Base-by-base conservation (phyloP, 345 rosid species). In the Eucalyptus virginea region DNA sequence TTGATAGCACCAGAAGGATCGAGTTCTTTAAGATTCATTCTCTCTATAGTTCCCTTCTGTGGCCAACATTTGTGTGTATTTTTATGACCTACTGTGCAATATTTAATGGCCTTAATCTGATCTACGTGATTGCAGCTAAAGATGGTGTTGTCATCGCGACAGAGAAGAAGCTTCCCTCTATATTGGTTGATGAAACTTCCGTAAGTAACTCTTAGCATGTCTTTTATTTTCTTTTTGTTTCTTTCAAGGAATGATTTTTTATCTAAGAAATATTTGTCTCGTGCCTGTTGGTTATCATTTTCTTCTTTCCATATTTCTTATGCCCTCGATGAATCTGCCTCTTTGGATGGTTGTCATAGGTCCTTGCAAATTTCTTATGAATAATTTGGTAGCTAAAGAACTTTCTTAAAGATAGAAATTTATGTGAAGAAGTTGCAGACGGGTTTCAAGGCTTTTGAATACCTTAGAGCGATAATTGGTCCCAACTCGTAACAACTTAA, bases 101-200 rank as follows among this genome's bases (percentile, higher is more conserved):
- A 19, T 19, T 37, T 81, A 47, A 15, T 50, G 62, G 44, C 87
- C 30, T 51, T 81, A 48, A 56, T 23, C 58, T 67, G n/a, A 16
- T 86, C 42, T 86, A 54, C 17, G 19, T 87, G 72, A 23, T 90
- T 95, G 87, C 94, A 98, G 99, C 99, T 93, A 94, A 97, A 42
- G 97, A 98, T 89, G 99, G 99, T 37, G 99, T 98, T 90, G 98
- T 98, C 87, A 95, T 98, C 65, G 99, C 99, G 0, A 97, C 98
- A 0, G 99, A 98, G 93, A 97, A 98, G 94, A 98, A 98, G 87
- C 89, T 98, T 58, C 98, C 99, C 26, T 97, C 99, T 37, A 98
- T 97, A 90, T 93, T 98, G 90, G 99, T 98, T 60, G 99, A 98
- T 89, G 99, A 98, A 92, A 51, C 96, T 37, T 98, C 98, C 89